Percentiles rank a stretch among this genome's conserved stretches.
Evolutionary conservation across 2,329 filamentous ascomycete species (phyloP).

Genomic region (Calonectria multiphialidica): DNA sequence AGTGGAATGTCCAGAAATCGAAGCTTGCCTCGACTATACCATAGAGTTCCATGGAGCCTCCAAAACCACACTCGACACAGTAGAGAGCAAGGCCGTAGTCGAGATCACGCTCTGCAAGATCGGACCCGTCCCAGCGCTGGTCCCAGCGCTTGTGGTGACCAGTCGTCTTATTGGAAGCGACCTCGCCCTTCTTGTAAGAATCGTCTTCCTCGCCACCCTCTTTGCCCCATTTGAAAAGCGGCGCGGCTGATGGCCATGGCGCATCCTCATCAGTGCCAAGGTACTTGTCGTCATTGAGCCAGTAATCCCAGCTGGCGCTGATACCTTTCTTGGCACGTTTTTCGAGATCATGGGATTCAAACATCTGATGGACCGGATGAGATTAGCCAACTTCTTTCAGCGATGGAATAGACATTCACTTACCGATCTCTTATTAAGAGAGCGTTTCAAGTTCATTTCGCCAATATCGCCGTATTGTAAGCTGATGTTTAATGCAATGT

Average conservation of each 20-base stretch:
- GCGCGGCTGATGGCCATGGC: conserved; percentile 6
- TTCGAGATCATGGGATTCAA: neutral
- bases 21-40: neutral
- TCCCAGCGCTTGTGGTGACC: neutral
- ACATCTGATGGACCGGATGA: neutral
- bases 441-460: conserved; percentile 17
- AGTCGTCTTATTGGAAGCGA: neutral
- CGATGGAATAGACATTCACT: neutral
- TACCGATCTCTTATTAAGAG: conserved; percentile 26
- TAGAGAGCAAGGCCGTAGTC: conserved; percentile 10
- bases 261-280: neutral
- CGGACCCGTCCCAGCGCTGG: neutral
- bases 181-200: conserved; percentile 10
- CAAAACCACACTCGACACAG: conserved; percentile 22
- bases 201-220: conserved; percentile 5
- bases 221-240: neutral
- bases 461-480: conserved; percentile 19
- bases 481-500: neutral
- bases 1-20: neutral
- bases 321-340: neutral
- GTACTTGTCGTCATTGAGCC: neutral
- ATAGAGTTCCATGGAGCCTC: neutral
- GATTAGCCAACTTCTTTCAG: neutral
- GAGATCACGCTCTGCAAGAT: neutral
- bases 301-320: neutral